Conservation (phyloP, 768 basidiomycete genomes). For the Tylopilus cervinicoccineus region DNA sequence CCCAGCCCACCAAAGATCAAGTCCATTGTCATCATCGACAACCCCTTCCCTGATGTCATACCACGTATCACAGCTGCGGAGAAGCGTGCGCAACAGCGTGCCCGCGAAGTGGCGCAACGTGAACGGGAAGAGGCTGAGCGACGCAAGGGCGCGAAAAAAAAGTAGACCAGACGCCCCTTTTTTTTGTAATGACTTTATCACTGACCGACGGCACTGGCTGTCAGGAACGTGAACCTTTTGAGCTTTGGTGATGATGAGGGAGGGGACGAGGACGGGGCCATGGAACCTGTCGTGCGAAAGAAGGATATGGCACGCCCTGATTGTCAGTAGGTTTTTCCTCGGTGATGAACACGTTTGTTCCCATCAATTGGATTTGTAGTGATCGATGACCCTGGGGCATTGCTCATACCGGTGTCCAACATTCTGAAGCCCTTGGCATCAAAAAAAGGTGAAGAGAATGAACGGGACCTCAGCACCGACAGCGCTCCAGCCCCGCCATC, state of each 20-base stretch:
- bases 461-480: background rate
- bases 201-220: background rate
- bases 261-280: slow-evolving; percentile 54
- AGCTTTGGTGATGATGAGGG: slow-evolving; percentile 83
- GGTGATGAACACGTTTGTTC: background rate
- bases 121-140: slow-evolving; percentile 76
- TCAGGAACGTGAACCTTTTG: slow-evolving; percentile 82
- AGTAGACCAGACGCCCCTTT: slow-evolving; percentile 23
- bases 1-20: slow-evolving; percentile 88
- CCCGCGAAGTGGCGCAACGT: slow-evolving; percentile 67
- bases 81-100: slow-evolving; percentile 77
- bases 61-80: slow-evolving; percentile 96
- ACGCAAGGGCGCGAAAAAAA: slow-evolving; percentile 83
- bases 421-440: slow-evolving; percentile 1
- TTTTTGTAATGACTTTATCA: background rate
- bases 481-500: background rate
- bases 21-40: slow-evolving; percentile 78
- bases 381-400: slow-evolving; percentile 13
- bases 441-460: slow-evolving; percentile 2
- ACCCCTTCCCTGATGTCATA: slow-evolving; percentile 93
- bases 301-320: slow-evolving; percentile 83
- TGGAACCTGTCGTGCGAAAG: slow-evolving; percentile 50
- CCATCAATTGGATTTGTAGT: slow-evolving; percentile 16
- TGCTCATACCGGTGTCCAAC: slow-evolving; percentile 11
- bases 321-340: slow-evolving; percentile 44